Base-by-base conservation (phyloP, 768 basidiomycete genomes). In the Botryobasidium botryosum region DNA sequence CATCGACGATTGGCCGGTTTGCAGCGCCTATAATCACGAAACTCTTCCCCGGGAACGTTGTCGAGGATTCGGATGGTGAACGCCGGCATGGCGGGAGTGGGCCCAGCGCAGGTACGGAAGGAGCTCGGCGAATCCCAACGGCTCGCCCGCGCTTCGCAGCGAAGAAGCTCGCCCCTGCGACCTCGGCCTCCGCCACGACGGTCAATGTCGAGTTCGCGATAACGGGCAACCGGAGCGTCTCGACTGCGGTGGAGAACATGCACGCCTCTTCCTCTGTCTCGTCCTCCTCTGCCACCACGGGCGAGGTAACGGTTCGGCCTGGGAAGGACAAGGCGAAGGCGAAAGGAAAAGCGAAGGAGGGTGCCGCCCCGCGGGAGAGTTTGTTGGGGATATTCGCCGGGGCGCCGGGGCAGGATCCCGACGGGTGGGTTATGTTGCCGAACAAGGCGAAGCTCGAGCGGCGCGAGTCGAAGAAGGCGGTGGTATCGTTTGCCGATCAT, bases 161-260 rank as follows among this genome's bases (percentile, higher is more conserved):
- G 20, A 84, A 80, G 2, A 97, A 97, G 58, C 69, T 81, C 23
- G 73, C 74, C 1, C 81, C 91, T 2, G 86, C 84, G 8, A 71
- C 88, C 25, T 77, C 81, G 8, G 86, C 94, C 7, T 85, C 84
- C 18, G 68, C 83, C 2, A 91, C 84, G 40, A 90, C 87, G 1
- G 91, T 97, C 53, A 94, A 90, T 47, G 92, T 99, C 45, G 91
- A 94, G 65, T 97, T 96, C 61, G 83, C 83, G 15, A 42, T 42
- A 21, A 10, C 40, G 40, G 15, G 8, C 40, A 31, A 42, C 13
- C 8, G 8, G 40, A 7, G 43, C 32, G 18, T 52, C 41, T 24
- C 36, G n/a, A 23, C 40, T 4, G 33, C 48, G 7, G 25, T 38
- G 5, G 43, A 20, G n/a, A n/a, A n/a, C n/a, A n/a, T n/a, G n/a